These are phyloP conservation scores for Sarcomyxa edulis DNA, from an alignment of 768 basidiomycete genomes.

Conservation along the genomic window DNA sequence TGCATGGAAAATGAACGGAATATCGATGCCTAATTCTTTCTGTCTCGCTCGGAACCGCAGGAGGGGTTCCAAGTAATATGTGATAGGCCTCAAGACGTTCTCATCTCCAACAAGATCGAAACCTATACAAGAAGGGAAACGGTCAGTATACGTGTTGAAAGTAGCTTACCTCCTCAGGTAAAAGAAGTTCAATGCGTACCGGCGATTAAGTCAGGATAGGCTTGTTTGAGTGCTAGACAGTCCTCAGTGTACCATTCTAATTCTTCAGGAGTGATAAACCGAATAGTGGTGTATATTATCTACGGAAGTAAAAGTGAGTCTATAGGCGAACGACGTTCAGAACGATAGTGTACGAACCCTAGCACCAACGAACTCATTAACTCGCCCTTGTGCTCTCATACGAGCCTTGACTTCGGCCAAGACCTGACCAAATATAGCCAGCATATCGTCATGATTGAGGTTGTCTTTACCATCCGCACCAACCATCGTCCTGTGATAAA, in stretches of 20 bases:
- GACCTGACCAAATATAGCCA: constrained; percentile 46
- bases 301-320: constrained; percentile 15
- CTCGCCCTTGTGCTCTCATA: constrained; percentile 45
- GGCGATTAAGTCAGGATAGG: constrained; percentile 67
- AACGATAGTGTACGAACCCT: constrained; percentile 34
- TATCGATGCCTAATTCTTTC: constrained; percentile 51
- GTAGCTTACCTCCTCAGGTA: no score
- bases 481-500: constrained; percentile 41
- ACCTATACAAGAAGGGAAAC: constrained; percentile 30
- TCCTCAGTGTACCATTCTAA: constrained; percentile 69
- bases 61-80: constrained; percentile 57
- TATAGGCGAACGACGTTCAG: neutral
- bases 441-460: constrained; percentile 56
- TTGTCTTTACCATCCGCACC: constrained; percentile 52
- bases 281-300: constrained; percentile 70
- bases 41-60: constrained; percentile 53
- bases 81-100: constrained; percentile 52
- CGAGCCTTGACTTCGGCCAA: constrained; percentile 48
- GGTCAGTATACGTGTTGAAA: neutral
- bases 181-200: constrained; percentile 31
- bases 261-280: constrained; percentile 48
- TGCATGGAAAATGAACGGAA: constrained; percentile 78
- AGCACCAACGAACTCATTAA: constrained; percentile 61
- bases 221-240: constrained; percentile 66
- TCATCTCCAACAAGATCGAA: constrained; percentile 83